Conservation (phyloP, 768 basidiomycete species). For the Tephrocybe rancida region DNA sequence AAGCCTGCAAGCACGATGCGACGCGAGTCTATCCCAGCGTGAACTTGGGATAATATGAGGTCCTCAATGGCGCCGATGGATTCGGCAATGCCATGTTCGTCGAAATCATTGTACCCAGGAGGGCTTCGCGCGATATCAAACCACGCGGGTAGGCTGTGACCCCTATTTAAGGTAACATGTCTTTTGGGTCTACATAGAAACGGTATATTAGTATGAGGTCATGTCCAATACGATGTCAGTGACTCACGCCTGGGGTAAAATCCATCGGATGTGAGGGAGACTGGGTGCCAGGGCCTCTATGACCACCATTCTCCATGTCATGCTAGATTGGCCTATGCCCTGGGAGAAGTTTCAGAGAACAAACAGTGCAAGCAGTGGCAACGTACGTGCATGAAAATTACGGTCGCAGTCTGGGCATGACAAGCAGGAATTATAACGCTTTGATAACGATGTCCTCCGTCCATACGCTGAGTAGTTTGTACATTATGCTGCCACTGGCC, state of each 20-base stretch:
- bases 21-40: slow-evolving; percentile 34
- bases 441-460: slow-evolving; percentile 10
- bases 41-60: slow-evolving; percentile 39
- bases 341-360: slow-evolving; percentile 11
- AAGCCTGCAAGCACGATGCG: slow-evolving; percentile 44
- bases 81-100: slow-evolving; percentile 32
- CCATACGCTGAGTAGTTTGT: slow-evolving; percentile 7
- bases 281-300: slow-evolving; percentile 33
- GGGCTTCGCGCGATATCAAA: slow-evolving; percentile 42
- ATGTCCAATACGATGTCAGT: neutral
- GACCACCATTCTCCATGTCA: slow-evolving; percentile 36
- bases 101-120: slow-evolving; percentile 36
- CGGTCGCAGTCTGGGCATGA: slow-evolving; percentile 58
- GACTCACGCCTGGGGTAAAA: slow-evolving; percentile 45
- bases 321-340: slow-evolving; percentile 42
- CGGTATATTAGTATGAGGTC: neutral
- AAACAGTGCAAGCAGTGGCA: too few relatives aligned
- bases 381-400: slow-evolving; percentile 74
- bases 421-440: slow-evolving; percentile 21
- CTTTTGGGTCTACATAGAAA: slow-evolving; percentile 25
- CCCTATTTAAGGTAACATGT: slow-evolving; percentile 30
- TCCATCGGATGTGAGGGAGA: slow-evolving; percentile 43
- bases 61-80: slow-evolving; percentile 37
- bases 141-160: slow-evolving; percentile 38
- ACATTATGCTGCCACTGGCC: neutral